Evolutionary conservation across 768 basidiomycete genomes (phyloP), one percentile per base, ranked within the genome.

Genomic region (Rhizopogon salebrosus): DNA sequence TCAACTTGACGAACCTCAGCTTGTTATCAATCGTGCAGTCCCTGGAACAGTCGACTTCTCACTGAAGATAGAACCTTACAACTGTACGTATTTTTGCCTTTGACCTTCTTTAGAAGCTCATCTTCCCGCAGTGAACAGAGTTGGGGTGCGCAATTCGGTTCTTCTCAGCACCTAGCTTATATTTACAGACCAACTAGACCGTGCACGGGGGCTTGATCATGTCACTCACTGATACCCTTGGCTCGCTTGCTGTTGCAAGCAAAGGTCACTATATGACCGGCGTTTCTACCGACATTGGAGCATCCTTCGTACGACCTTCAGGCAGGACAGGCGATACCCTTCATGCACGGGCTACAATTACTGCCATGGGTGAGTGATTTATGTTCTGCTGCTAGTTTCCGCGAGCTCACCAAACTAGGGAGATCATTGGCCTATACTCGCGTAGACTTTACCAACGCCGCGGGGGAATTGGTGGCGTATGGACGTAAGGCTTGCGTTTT

Each of bases 251-350:
- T n/a, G 80, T 93, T 23, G 87, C 89, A 1, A 80, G 84, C 13
- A 84, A 84, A 57, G 91, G 91, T 3, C 84, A 90, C 8, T 93
- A 72, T 61, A 90, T 91, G 89, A 92, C 91, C 0, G 89, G 91
- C 14, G 89, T 92, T 9, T 90, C 88, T 2, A 89, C 89, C 3
- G 90, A 92, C 63, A 82, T 93, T 57, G 84, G 72, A 22, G 79
- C 89, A 0, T 87, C 87, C 1, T 92, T 92, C 56, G 80, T 92
- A 53, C 82, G 83, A 31, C 88, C 87, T 18, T 86, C 79, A 5
- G 91, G 91, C n/a, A 76, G 73, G 51, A 70, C 74, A 0, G 91
- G 89, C 10, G 88, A 92, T 55, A 68, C 76, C 11, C 64, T 93
- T 13, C 76, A 79, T 51, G 81, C 81, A 3, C 87, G 77, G 58